Evolutionary conservation across 108 stramenopile species (phyloP).

Genomic region (Mayamaea pseudoterrestris): DNA sequence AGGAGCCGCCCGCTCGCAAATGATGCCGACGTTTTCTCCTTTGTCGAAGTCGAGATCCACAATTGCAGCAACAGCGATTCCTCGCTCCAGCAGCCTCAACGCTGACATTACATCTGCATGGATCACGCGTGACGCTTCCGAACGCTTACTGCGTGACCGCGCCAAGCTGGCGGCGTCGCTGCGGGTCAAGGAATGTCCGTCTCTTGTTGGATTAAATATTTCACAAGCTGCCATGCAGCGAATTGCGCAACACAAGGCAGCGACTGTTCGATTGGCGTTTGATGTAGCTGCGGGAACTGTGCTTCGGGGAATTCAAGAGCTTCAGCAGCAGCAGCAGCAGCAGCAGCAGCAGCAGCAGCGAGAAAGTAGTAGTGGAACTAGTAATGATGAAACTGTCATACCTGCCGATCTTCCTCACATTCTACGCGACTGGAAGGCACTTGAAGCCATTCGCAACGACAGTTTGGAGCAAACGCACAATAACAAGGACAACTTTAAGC

Average conservation of each 20-base stretch:
- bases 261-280: slow-evolving; percentile 25
- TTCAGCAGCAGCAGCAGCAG: too few relatives aligned
- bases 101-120: not conserved
- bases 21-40: too few relatives aligned
- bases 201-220: too few relatives aligned
- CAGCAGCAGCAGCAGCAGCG: slow-evolving; percentile 4
- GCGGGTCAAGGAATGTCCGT: too few relatives aligned
- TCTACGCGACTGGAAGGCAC: slow-evolving; percentile 7
- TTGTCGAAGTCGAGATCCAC: too few relatives aligned
- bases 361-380: slow-evolving; percentile 2
- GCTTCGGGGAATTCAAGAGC: slow-evolving; percentile 12
- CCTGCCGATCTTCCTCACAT: not conserved
- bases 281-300: slow-evolving; percentile 26
- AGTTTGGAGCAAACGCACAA: slow-evolving; percentile 24
- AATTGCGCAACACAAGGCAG: slow-evolving; percentile 29
- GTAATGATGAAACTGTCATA: slow-evolving; percentile 2
- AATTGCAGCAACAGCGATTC: not conserved
- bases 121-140: not conserved
- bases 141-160: slow-evolving; percentile 9
- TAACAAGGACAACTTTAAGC: slow-evolving; percentile 34
- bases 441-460: slow-evolving; percentile 18
- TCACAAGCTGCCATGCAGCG: too few relatives aligned
- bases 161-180: too few relatives aligned
- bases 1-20: too few relatives aligned
- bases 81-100: slow-evolving; percentile 3